phyloP scores from a whole-genome alignment of 2,329 filamentous ascomycete genomes.

The Alternaria sp. region DNA sequence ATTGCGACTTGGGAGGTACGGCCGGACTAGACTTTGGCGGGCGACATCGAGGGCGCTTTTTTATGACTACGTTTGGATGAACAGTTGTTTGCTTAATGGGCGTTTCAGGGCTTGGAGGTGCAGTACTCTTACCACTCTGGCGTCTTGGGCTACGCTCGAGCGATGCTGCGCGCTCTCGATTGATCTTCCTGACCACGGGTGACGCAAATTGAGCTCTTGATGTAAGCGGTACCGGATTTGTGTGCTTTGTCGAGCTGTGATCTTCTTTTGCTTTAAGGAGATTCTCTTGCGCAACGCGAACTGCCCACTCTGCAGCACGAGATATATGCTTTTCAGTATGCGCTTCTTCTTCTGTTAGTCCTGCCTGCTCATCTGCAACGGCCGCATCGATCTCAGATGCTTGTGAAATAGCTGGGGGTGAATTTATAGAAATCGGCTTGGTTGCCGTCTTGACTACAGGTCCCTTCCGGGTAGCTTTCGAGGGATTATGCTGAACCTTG shows the following conservation, averaged over 20 bases:
- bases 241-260: neutral
- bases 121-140: constrained; percentile 16
- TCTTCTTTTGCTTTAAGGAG: neutral
- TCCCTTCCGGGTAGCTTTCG: neutral
- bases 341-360: neutral
- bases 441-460: neutral
- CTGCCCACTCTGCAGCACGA: neutral
- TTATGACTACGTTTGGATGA: neutral
- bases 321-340: neutral
- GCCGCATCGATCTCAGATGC: neutral
- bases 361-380: neutral
- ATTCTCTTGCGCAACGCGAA: neutral
- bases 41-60: neutral
- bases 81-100: neutral
- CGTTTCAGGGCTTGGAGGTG: constrained; percentile 5
- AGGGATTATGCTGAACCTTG: neutral
- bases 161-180: constrained; percentile 7
- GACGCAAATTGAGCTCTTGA: neutral
- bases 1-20: neutral
- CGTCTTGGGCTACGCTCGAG: constrained; percentile 14
- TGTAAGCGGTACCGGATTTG: neutral
- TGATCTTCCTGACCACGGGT: constrained; percentile 8
- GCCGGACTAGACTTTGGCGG: neutral
- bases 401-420: neutral
- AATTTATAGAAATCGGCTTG: neutral